Evolutionary conservation across 305 asterid genomes (phyloP).

Genomic region (Plantago coronopus): DNA sequence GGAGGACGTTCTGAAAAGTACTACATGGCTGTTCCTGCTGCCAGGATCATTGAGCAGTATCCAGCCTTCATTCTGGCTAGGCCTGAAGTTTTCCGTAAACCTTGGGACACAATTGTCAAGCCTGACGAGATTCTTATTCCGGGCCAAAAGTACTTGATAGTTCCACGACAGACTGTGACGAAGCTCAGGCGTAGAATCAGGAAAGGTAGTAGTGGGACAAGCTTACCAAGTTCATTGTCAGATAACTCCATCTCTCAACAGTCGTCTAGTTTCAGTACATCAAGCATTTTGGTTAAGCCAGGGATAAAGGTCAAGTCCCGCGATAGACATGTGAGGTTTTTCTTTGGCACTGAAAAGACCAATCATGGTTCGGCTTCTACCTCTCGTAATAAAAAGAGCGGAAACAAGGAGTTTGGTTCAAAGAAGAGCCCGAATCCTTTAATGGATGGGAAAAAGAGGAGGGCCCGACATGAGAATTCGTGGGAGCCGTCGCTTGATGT

Average conservation of each 20-base stretch:
- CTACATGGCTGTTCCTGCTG: slow-evolving; percentile 76
- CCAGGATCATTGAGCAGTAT: slow-evolving; percentile 51
- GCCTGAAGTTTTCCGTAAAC: slow-evolving; percentile 56
- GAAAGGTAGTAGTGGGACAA: slow-evolving; percentile 9
- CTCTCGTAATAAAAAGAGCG: slow-evolving; percentile 13
- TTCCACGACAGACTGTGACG: slow-evolving; percentile 51
- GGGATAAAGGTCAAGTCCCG: slow-evolving; percentile 34
- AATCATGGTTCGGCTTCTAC: slow-evolving; percentile 12
- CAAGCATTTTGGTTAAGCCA: slow-evolving; percentile 41
- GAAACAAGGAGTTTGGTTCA: neutral
- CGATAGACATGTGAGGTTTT: slow-evolving; percentile 38
- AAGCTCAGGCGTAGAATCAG: slow-evolving; percentile 49
- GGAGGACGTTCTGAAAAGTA: slow-evolving; percentile 53
- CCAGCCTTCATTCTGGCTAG: slow-evolving; percentile 47
- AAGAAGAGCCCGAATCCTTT: slow-evolving; percentile 12
- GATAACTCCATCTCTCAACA: slow-evolving; percentile 12
- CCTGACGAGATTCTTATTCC: slow-evolving; percentile 62
- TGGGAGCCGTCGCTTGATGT: slow-evolving; percentile 60
- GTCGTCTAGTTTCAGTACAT: slow-evolving; percentile 21
- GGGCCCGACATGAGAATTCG: slow-evolving; percentile 29
- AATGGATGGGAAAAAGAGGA: slow-evolving; percentile 20
- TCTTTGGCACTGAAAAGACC: slow-evolving; percentile 28
- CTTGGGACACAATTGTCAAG: slow-evolving; percentile 56
- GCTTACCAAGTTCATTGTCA: slow-evolving; percentile 7
- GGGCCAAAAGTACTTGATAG: slow-evolving; percentile 55